These are phyloP conservation scores for Sarocladiaceae sp. DNA, from an alignment of 2,329 filamentous ascomycete genomes.

Conservation along the genomic window DNA sequence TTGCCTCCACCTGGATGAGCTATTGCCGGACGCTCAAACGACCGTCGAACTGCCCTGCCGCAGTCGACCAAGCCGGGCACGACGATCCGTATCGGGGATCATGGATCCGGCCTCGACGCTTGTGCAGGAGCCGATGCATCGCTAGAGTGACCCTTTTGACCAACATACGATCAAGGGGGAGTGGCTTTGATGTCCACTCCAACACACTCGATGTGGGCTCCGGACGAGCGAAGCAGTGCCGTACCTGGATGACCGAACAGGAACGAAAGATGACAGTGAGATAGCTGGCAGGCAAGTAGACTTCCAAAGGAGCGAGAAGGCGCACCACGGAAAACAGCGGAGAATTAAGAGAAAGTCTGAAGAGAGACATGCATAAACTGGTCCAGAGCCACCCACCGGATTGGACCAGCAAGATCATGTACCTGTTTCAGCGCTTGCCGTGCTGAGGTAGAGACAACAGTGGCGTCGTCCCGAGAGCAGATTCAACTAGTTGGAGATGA, in stretches of 20 bases:
- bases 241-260: no score
- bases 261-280: no score
- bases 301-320: background rate
- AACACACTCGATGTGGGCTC: no score
- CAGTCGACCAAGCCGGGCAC: background rate
- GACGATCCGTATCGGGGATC: no score
- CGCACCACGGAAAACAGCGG: background rate
- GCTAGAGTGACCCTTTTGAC: background rate
- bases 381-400: background rate
- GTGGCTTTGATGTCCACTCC: no score
- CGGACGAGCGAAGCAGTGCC: no score
- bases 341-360: slow-evolving; percentile 4
- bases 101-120: background rate
- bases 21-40: no score
- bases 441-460: slow-evolving; percentile 6
- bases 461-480: no score
- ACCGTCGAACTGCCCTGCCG: background rate
- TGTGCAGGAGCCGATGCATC: background rate
- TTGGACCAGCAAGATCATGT: background rate
- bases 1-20: no score
- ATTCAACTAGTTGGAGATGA: background rate
- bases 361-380: slow-evolving; percentile 8
- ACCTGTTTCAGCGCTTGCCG: background rate
- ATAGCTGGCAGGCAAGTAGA: no score
- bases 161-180: background rate